Base-by-base conservation (phyloP, 805 yeast genomes). In the Monosporozyma aerobia region DNA sequence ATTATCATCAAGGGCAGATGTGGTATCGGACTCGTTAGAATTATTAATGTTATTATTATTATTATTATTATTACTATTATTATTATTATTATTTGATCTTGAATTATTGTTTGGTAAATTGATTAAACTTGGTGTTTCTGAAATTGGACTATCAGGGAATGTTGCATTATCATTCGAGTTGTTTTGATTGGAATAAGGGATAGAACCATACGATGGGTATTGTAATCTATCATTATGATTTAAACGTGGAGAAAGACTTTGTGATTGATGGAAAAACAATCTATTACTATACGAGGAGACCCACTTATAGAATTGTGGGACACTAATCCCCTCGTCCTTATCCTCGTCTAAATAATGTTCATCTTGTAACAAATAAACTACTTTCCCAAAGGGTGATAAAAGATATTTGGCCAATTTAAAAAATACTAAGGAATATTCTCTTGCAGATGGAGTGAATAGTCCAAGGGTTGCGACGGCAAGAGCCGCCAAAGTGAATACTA, bases 241-340 rank as follows among this genome's bases (percentile, higher is more conserved):
- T 27, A 32, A 29, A 30, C 13, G 29, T 14, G 49, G 44, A 19
- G 46, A n/a, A 1, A 47, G 7, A 10, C 61, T 47, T 50, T 60
- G 61, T n/a, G 69, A 61, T 48, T 69, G 58, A 49, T 69, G 73
- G 56, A 88, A 92, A 62, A 90, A 90, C 43, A 90, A 74, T 35
- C 90, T 89, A 57, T 83, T 86, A 56, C 81, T 83, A 55, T 86
- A 85, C 30, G 75, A 75, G 5, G 82, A 76, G 64, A 95, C 84
- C 99, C 99, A 92, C 55, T 83, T 76, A 57, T 85, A 83, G 64
- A 88, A 94, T 67, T 90, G 97, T 19, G 83, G 81, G 8, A 89
- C 74, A 5, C 90, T 79, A 35, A 92, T 78, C 19, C 98, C 98
- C 62, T 87, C 95, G 59, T 90, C 82, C 47, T 83, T 86, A 67